Percentiles rank a stretch among this genome's conserved stretches.
Conservation (phyloP, 192 early-diverging fungal genomes). For the Kappamyces sp. region DNA sequence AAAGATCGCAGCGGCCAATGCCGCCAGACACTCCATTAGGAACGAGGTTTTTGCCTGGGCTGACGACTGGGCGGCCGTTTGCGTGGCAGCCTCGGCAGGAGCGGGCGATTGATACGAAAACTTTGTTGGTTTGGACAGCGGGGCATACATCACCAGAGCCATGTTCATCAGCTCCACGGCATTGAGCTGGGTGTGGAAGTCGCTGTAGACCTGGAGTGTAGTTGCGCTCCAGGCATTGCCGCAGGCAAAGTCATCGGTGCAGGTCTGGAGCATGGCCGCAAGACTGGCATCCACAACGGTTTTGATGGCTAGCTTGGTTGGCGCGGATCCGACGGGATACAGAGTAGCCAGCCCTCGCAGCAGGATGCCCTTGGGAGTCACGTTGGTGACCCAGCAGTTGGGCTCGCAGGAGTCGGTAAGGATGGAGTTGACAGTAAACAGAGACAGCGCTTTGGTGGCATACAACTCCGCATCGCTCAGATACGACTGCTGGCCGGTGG, state of each 20-base stretch:
- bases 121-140: not conserved
- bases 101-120: no score
- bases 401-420: conserved; percentile 16
- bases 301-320: conserved; percentile 18
- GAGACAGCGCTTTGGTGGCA: conserved; percentile 1
- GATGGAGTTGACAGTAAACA: conserved; percentile 11
- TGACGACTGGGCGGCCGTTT: no score
- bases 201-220: not conserved
- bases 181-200: conserved; percentile 12
- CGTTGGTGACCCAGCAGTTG: conserved; percentile 12
- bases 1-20: no score
- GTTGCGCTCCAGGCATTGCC: conserved; percentile 18
- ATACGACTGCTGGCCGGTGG: conserved; percentile 6
- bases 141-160: not conserved
- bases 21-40: no score
- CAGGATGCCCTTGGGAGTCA: conserved; percentile 6
- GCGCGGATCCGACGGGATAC: conserved; percentile 12
- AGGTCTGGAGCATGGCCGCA: conserved; percentile 16
- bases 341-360: conserved; percentile 14
- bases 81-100: no score
- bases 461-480: conserved; percentile 13
- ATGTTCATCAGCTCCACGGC: conserved; percentile 24
- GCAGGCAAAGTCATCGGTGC: conserved; percentile 24
- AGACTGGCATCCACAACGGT: conserved; percentile 22
- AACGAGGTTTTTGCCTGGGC: no score